Conservation (phyloP, 352 stramenopile species). For the Halophytophthora polymorphica region DNA sequence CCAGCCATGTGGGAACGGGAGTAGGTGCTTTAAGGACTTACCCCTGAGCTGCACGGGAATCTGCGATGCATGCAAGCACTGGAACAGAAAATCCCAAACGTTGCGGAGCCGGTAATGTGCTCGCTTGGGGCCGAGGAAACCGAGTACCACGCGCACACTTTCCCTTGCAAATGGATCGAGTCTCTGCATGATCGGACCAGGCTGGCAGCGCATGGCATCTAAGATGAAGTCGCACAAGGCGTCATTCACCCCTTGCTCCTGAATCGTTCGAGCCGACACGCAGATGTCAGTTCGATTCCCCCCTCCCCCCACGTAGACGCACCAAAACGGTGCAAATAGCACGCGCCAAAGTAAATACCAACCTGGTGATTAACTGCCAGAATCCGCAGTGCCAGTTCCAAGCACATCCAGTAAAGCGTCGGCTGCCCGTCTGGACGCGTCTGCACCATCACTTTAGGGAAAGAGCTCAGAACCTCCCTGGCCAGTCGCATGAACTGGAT, state of each 20-base stretch:
- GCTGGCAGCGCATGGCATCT: conserved; percentile 32
- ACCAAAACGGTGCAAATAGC: background rate
- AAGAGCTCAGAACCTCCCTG: conserved; percentile 37
- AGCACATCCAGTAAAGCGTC: conserved; percentile 35
- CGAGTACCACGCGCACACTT: conserved; percentile 43
- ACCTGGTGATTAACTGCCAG: conserved; percentile 63
- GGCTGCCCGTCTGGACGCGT: conserved; percentile 17
- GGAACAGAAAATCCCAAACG: conserved; percentile 71
- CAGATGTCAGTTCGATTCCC: background rate
- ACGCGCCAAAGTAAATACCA: background rate
- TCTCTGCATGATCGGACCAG: conserved; percentile 25
- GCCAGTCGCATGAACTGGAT: conserved; percentile 51
- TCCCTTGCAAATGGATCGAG: conserved; percentile 33
- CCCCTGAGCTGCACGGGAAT: conserved; percentile 41
- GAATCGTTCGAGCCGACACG: background rate
- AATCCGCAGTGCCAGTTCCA: conserved; percentile 45
- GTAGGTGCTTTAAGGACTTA: conserved; percentile 2
- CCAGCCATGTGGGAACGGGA: background rate
- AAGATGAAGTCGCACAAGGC: conserved; percentile 61
- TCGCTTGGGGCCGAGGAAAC: conserved; percentile 46
- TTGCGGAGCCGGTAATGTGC: conserved; percentile 47
- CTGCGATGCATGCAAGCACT: conserved; percentile 63
- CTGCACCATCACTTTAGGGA: conserved; percentile 33
- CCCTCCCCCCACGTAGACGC: no score
- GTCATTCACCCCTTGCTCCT: conserved; percentile 66